A percentile compares a stretch with the other conserved stretches of the same genome.
These are phyloP conservation scores for Ganoderma multipileum DNA, from an alignment of 1,284 basidiomycete species.

Conservation along the genomic window DNA sequence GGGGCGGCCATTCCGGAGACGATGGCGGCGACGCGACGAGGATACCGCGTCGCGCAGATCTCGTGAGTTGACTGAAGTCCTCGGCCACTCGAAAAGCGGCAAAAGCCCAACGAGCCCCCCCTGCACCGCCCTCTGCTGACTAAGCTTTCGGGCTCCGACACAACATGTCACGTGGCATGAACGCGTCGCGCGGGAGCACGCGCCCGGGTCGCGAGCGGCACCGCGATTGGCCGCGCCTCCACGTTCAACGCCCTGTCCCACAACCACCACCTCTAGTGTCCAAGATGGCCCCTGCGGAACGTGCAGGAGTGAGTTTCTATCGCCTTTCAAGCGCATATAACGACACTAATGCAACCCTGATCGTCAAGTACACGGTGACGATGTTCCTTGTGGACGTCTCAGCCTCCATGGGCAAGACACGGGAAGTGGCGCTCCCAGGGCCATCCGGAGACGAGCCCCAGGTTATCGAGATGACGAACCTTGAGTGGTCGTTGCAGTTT, in stretches of 20 bases:
- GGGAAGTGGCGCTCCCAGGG: conserved; percentile 63
- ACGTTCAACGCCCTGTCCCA: conserved; percentile 1
- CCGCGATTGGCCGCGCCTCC: conserved; percentile 12
- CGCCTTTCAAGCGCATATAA: background rate
- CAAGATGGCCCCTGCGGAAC: conserved; percentile 70
- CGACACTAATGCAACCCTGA: background rate
- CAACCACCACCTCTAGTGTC: conserved; percentile 21
- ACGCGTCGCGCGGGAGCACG: conserved; percentile 27
- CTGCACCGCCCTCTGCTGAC: conserved; percentile 27
- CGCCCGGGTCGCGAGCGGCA: conserved; percentile 16
- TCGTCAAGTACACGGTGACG: conserved; percentile 74
- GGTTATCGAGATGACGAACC: conserved; percentile 69
- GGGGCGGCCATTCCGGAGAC: conserved; percentile 38
- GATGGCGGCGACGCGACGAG: conserved; percentile 32
- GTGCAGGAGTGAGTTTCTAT: conserved; percentile 64
- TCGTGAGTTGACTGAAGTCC: conserved; percentile 31
- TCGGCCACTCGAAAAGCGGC: conserved; percentile 11
- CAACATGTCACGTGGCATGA: conserved; percentile 25
- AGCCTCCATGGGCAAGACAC: conserved; percentile 78
- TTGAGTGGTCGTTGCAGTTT: conserved; percentile 86
- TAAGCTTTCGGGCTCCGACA: conserved; percentile 24
- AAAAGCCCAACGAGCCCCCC: conserved; percentile 6
- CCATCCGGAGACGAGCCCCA: conserved; percentile 57
- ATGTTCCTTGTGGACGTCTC: conserved; percentile 91
- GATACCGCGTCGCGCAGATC: conserved; percentile 35